Percentiles rank a stretch among this genome's conserved stretches.
phyloP scores from a whole-genome alignment of 176 grass and related monocot genomes.

The Carex kokanica region DNA sequence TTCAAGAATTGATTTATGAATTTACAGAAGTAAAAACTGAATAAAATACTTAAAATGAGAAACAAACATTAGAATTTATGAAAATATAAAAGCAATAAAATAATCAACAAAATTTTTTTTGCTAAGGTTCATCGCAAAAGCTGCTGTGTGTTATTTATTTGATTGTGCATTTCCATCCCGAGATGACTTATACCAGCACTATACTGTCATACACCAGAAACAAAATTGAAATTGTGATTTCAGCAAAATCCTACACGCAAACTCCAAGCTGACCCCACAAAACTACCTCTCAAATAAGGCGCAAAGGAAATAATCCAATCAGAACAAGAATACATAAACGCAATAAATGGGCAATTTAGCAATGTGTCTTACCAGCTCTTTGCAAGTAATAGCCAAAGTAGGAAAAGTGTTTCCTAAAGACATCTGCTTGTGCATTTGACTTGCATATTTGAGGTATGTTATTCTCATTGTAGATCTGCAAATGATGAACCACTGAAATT shows the following conservation, averaged over 20 bases:
- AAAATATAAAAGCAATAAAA: neutral
- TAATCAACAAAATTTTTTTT: neutral
- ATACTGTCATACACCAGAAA: neutral
- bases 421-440: neutral
- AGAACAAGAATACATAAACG: neutral
- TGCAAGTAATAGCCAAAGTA: neutral
- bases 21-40: neutral
- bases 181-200: neutral
- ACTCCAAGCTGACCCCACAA: neutral
- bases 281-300: neutral
- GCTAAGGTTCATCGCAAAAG: neutral
- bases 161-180: neutral
- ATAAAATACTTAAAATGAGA: neutral
- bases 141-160: neutral
- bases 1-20: neutral
- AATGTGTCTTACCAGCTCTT: neutral
- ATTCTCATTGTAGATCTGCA: neutral
- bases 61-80: neutral
- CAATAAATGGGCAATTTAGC: neutral
- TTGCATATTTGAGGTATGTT: neutral
- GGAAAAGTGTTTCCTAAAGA: neutral
- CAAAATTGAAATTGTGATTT: neutral
- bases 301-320: neutral
- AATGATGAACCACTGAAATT: neutral
- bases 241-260: neutral